Base-by-base conservation (phyloP, 1,139 yeast species). In the Pichia sp. region DNA sequence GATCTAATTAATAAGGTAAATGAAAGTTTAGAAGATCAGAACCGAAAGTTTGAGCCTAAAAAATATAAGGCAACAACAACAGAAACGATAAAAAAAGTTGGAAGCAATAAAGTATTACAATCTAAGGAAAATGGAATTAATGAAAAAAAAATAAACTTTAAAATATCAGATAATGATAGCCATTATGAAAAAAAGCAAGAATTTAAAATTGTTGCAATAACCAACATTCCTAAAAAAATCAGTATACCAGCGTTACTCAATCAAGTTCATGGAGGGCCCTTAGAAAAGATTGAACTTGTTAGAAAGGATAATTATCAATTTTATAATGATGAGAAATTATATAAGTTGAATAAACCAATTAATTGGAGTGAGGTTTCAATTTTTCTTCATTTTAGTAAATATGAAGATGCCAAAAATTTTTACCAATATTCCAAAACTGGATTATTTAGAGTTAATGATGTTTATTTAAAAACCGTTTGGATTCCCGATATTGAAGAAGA, bases 201-300 rank as follows among this genome's bases (percentile, higher is more conserved):
- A 41, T 38, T 35, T 24, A 38, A 24, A 19, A 39, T 61, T 22
- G 52, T 70, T 13, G 55, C 61, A 23, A 50, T 72, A 8, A 57
- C 58, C 7, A 62, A 64, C 30, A 59, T 74, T 15, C 71, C 74
- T 0, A 49, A 50, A 0, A 52, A 57, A 23, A 64, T 69, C 6
- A 79, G 84, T 7, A 50, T 78, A 6, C 68, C 66, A 23, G 65
- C 76, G 27, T 59, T 83, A 11, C 51, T 84, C 15, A 60, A 77
- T 2, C 85, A 79, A 48, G 66, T 83, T 0, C 65, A 72, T 52
- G 94, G 95, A 0, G 95, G 95, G 0, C 87, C 91, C 0, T 61
- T 85, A 35, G 88, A 82, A 50, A 70, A 69, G 47, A 56, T 81
- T 23, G 52, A 47, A 35, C 22, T 55, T 22, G 40, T 52, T 18